phyloP scores from a whole-genome alignment of 345 rosid genomes.

The Salix udensis region DNA sequence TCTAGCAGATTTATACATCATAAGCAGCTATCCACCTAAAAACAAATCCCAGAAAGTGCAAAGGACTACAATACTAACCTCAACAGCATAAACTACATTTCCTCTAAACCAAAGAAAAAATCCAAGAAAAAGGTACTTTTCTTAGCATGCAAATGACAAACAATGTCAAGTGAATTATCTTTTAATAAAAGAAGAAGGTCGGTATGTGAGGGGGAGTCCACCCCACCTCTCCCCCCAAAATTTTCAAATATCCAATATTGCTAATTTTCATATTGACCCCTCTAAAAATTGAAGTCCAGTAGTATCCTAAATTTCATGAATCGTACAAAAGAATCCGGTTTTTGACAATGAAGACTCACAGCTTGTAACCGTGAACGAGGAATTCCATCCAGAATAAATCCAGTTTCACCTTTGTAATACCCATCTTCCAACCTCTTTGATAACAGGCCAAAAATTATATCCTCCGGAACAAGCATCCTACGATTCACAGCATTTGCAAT shows the following conservation, averaged over 20 bases:
- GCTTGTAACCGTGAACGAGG: conserved; percentile 81
- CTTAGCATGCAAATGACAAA: neutral
- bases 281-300: neutral
- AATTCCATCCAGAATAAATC: conserved; percentile 91
- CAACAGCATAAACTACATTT: neutral
- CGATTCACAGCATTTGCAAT: conserved; percentile 62
- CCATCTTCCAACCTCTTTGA: conserved; percentile 86
- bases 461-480: conserved; percentile 64
- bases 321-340: neutral
- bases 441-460: conserved; percentile 60
- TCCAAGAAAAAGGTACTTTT: neutral
- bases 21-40: neutral
- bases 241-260: too few species aligned
- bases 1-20: neutral
- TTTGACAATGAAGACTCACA: conserved; percentile 9
- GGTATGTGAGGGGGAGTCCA: neutral
- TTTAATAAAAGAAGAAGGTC: neutral
- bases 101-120: neutral
- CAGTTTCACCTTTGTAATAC: conserved; percentile 68
- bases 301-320: neutral
- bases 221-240: neutral
- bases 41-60: neutral
- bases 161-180: neutral
- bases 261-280: neutral
- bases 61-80: neutral